Evolutionary conservation across 805 yeast species (phyloP).

Genomic region (Metschnikowia corniflorae): DNA sequence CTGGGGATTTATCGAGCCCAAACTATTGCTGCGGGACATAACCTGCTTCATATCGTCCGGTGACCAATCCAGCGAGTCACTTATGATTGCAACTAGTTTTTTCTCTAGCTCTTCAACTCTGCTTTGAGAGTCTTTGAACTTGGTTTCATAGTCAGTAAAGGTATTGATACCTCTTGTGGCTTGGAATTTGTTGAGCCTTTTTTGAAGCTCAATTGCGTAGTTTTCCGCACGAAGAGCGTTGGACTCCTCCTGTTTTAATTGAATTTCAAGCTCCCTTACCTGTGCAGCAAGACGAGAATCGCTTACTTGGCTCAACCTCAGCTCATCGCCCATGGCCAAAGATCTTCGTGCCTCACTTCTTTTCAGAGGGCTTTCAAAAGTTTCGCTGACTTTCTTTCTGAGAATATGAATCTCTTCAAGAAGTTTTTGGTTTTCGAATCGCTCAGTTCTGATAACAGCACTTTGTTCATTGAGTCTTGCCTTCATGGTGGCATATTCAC

Average conservation of each 20-base stretch:
- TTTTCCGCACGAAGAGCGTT: constrained; percentile 51
- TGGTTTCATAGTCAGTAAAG: constrained; percentile 33
- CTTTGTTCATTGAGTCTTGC: constrained; percentile 50
- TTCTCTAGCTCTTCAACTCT: constrained; percentile 33
- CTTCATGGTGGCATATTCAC: constrained; percentile 47
- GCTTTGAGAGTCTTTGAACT: constrained; percentile 33
- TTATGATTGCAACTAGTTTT: constrained; percentile 18
- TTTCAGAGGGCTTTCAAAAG: constrained; percentile 19
- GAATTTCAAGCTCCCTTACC: constrained; percentile 44
- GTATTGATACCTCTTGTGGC: constrained; percentile 37
- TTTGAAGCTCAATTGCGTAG: constrained; percentile 43
- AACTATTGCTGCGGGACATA: constrained; percentile 34
- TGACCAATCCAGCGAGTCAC: constrained; percentile 8
- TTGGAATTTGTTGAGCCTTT: constrained; percentile 39
- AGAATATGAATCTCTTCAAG: constrained; percentile 56
- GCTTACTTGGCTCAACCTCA: constrained; percentile 15
- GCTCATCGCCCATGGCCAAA: constrained; percentile 32
- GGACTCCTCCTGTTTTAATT: constrained; percentile 49
- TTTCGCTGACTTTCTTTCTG: constrained; percentile 38
- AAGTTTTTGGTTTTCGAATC: constrained; percentile 42
- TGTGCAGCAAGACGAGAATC: constrained; percentile 30
- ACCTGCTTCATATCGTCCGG: constrained; percentile 4
- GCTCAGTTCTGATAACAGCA: constrained; percentile 47
- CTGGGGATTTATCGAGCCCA: constrained; percentile 23
- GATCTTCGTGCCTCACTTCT: constrained; percentile 26